phyloP scores from a whole-genome alignment of 2,329 filamentous ascomycete genomes.

The Cladosporium velox region DNA sequence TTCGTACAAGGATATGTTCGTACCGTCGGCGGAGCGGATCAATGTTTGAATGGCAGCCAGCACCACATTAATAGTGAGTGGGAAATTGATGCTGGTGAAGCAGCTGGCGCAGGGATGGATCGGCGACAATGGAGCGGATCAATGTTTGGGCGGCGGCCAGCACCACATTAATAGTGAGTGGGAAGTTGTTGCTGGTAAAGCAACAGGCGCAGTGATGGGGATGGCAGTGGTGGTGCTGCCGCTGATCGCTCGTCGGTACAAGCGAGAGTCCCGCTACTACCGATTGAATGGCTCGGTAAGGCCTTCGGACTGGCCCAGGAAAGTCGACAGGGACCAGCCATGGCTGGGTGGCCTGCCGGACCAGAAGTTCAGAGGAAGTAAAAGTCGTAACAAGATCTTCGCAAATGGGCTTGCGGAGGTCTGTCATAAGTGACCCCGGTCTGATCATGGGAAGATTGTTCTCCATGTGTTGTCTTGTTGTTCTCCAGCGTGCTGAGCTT shows the following conservation, averaged over 20 bases:
- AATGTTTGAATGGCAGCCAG: conserved; percentile 12
- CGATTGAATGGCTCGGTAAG: not conserved
- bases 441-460: no score
- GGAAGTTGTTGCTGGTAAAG: conserved; percentile 2
- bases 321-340: not conserved
- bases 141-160: conserved; percentile 10
- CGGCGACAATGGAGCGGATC: not conserved
- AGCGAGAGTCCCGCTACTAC: not conserved
- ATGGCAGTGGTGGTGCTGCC: conserved; percentile 1
- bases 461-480: no score
- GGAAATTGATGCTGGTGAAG: conserved; percentile 1
- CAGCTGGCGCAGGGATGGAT: not conserved
- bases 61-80: conserved; percentile 18
- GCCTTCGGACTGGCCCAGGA: not conserved
- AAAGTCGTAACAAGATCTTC: not conserved
- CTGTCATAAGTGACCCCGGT: not conserved
- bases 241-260: not conserved
- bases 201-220: conserved; percentile 3
- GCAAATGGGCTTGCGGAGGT: not conserved
- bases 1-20: no score
- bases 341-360: no score
- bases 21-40: not conserved
- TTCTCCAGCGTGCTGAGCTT: no score
- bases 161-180: conserved; percentile 17
- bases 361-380: no score